phyloP scores from a whole-genome alignment of 202 grass and related monocot species.

The Brachypodium distachyon region DNA sequence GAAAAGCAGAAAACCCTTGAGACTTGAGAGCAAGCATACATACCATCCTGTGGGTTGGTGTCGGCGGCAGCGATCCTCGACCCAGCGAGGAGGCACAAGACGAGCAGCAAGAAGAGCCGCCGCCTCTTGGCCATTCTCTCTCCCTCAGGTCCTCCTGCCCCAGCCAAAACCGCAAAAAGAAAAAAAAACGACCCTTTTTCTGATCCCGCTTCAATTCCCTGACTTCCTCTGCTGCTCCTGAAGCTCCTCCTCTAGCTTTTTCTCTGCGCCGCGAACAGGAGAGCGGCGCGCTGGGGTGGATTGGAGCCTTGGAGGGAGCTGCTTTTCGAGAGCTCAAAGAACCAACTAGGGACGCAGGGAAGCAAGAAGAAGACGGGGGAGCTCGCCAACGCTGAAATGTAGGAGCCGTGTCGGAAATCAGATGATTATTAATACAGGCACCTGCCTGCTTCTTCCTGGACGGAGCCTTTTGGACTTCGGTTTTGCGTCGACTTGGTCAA shows the following conservation, averaged over 20 bases:
- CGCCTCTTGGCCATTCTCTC: neutral
- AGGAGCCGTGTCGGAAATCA: neutral
- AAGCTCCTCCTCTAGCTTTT: too few relatives aligned
- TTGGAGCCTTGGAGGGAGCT: neutral
- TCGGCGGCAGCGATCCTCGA: slow-evolving; percentile 18
- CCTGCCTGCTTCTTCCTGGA: neutral
- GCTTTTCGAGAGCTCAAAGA: neutral
- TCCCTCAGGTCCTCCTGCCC: neutral
- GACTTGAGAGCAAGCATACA: neutral
- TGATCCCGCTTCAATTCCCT: neutral
- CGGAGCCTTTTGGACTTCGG: too few relatives aligned
- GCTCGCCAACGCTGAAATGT: neutral
- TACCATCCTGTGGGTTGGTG: slow-evolving; percentile 41
- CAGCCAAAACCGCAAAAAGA: neutral
- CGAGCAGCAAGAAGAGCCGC: slow-evolving; percentile 17
- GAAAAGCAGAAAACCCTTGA: neutral
- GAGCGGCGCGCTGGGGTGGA: neutral
- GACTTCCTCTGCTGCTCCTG: neutral
- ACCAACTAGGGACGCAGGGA: too few relatives aligned
- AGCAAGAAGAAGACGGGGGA: neutral
- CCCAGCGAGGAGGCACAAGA: neutral
- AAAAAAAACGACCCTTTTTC: neutral
- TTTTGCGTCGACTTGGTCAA: too few relatives aligned
- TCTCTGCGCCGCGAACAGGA: neutral
- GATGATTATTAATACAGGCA: neutral